Percentiles rank a stretch among this genome's conserved stretches.
These are phyloP conservation scores for Podospora conica DNA, from an alignment of 495 filamentous ascomycete genomes.

Conservation along the genomic window DNA sequence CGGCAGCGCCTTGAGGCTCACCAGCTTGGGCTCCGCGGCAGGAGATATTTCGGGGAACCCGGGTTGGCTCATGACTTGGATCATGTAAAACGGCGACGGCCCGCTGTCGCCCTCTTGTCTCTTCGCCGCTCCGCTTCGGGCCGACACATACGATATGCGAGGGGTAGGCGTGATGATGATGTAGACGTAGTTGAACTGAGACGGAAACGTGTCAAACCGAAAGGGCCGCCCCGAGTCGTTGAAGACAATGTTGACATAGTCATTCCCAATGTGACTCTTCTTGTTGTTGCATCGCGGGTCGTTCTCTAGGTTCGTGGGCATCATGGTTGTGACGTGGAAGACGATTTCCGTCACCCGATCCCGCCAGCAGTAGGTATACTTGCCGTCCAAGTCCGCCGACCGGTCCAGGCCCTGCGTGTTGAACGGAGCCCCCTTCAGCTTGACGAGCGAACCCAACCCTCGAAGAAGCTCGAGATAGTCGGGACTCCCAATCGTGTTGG, in stretches of 20 bases:
- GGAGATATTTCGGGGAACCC: slow-evolving; percentile 88
- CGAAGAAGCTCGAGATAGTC: slow-evolving; percentile 82
- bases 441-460: slow-evolving; percentile 72
- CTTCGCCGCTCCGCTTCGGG: slow-evolving; percentile 31
- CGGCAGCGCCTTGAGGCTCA: slow-evolving; percentile 71
- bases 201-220: slow-evolving; percentile 85
- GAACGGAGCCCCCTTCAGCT: slow-evolving; percentile 72
- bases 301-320: slow-evolving; percentile 76
- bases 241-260: slow-evolving; percentile 96
- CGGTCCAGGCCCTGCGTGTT: slow-evolving; percentile 92
- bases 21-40: slow-evolving; percentile 76
- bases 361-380: slow-evolving; percentile 85
- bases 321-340: slow-evolving; percentile 92
- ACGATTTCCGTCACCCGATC: slow-evolving; percentile 92
- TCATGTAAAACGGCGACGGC: slow-evolving; percentile 64
- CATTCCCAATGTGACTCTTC: slow-evolving; percentile 94
- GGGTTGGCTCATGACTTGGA: slow-evolving; percentile 75
- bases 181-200: slow-evolving; percentile 90
- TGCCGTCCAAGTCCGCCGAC: slow-evolving; percentile 66
- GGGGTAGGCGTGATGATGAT: slow-evolving; percentile 91
- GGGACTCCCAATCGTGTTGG: slow-evolving; percentile 72
- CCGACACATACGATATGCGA: slow-evolving; percentile 53
- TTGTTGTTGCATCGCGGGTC: slow-evolving; percentile 75
- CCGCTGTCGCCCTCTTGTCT: slow-evolving; percentile 30
- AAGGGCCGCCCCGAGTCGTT: slow-evolving; percentile 89